Evolutionary conservation across 2,329 filamentous ascomycete species (phyloP).

Genomic region (Sclerotinia trifoliorum): DNA sequence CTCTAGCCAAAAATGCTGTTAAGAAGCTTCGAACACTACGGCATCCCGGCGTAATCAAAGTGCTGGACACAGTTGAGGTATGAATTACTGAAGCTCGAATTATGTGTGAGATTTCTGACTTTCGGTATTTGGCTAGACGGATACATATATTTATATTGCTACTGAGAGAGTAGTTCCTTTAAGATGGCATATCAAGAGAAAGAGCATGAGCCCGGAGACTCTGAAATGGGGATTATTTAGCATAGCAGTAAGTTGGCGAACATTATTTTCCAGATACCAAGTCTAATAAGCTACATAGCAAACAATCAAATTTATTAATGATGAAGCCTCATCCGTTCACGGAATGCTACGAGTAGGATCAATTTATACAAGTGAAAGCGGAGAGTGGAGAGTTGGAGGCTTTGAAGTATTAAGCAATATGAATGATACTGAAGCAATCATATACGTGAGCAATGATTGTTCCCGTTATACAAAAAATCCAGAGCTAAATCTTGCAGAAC

Average conservation of each 20-base stretch:
- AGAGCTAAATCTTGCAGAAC: constrained; percentile 51
- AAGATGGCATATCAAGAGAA: constrained; percentile 85
- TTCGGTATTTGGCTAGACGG: constrained; percentile 59
- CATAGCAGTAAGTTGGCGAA: constrained; percentile 62
- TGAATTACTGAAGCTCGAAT: constrained; percentile 25
- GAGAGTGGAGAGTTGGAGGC: constrained; percentile 94
- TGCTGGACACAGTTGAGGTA: constrained; percentile 92
- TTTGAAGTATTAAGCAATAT: constrained; percentile 93
- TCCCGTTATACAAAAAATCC: neutral
- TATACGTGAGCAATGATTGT: constrained; percentile 60
- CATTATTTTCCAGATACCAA: neutral
- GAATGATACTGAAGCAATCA: constrained; percentile 91
- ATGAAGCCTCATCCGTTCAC: constrained; percentile 88
- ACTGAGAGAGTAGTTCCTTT: constrained; percentile 87
- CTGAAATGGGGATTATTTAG: constrained; percentile 94
- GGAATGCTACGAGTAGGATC: constrained; percentile 82
- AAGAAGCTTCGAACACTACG: constrained; percentile 90
- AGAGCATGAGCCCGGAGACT: constrained; percentile 85
- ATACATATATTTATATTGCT: constrained; percentile 92
- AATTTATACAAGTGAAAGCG: constrained; percentile 90
- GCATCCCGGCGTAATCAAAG: constrained; percentile 91
- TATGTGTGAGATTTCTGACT: constrained; percentile 27
- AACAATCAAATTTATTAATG: constrained; percentile 94
- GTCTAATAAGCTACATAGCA: constrained; percentile 51
- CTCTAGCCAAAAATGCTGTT: constrained; percentile 88